Base-by-base conservation (phyloP, 2,329 filamentous ascomycete genomes). In the Pseudogymnoascus sp. region DNA sequence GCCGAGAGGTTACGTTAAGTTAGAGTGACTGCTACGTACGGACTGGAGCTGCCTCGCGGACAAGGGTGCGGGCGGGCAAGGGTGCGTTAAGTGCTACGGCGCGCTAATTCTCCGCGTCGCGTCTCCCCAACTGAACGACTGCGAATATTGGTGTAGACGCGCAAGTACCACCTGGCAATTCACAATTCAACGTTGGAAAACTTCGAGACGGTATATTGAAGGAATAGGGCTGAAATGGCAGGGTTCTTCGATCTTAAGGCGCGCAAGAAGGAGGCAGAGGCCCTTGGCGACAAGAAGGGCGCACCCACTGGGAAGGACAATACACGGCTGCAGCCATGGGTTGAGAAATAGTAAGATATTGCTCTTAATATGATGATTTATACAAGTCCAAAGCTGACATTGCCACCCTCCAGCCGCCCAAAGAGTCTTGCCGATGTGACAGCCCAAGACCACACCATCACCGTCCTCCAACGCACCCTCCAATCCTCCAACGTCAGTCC, bases 171-270 rank as follows among this genome's bases (percentile, higher is more conserved):
- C 39, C 39, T 8, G 39, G 39, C 6, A 48, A 28, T 13, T 28
- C 39, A 48, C 39, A 5, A 48, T 26, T 48, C 13, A 5, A 48
- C 39, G 21, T 48, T 48, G 39, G 39, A 48, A 48, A 48, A 9
- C 13, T 48, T 48, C 7, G 39, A 48, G 10, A 28, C 13, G 23
- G 7, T 6, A 48, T n/a, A 26, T 48, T 48, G 39, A 28, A 15
- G 39, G 1, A 26, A 28, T 26, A 48, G 13, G 7, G 8, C 52
- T 28, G 10, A 15, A 15, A 95, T 96, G 88, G 84, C 90, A 57
- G 92, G 83, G 71, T 99, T 99, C 74, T 99, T 99, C 75, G 92
- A 95, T 73, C 81, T 96, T 69, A 96, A 95, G 75, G 92, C 92
- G 59, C 85, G 92, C 34, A 90, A 90, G 70, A 88, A 87, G 59